These are phyloP conservation scores for Echites panduratus DNA, from an alignment of 257 asterid genomes.

Conservation along the genomic window DNA sequence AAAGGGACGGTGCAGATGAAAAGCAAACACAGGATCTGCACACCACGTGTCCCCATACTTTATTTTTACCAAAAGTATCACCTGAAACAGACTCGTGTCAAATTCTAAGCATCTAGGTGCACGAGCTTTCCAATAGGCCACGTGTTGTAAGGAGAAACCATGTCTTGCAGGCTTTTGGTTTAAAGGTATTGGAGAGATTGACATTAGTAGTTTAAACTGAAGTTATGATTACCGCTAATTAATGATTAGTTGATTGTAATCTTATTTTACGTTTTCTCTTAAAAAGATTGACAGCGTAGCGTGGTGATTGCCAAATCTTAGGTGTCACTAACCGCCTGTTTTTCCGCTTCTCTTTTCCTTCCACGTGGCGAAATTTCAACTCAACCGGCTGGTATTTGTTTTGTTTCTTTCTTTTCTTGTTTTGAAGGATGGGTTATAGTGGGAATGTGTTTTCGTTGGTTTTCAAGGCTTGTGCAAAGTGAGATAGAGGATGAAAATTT, in stretches of 20 bases:
- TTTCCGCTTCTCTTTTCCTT: slow-evolving; percentile 15
- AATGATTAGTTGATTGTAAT: slow-evolving; percentile 23
- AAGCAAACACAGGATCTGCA: slow-evolving; percentile 12
- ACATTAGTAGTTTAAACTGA: neutral
- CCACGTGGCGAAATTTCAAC: slow-evolving; percentile 40
- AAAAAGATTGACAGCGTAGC: slow-evolving; percentile 4
- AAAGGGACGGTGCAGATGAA: slow-evolving; percentile 32
- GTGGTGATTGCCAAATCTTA: slow-evolving; percentile 21
- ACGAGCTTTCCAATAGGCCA: slow-evolving; percentile 20
- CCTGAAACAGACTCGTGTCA: slow-evolving; percentile 26
- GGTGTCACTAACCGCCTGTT: slow-evolving; percentile 33
- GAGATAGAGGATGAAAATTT: neutral
- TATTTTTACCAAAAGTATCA: slow-evolving; percentile 8
- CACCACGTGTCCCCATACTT: slow-evolving; percentile 33
- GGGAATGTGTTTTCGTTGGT: neutral
- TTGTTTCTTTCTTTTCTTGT: neutral
- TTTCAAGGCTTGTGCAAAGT: slow-evolving; percentile 17
- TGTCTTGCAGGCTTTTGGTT: slow-evolving; percentile 21
- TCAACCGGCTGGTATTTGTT: slow-evolving; percentile 16
- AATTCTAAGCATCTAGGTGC: neutral
- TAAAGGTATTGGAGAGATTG: neutral
- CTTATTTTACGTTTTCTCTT: slow-evolving; percentile 36
- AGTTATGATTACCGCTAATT: slow-evolving; percentile 22
- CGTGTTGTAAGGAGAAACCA: slow-evolving; percentile 19
- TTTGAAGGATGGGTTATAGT: neutral